Evolutionary conservation across 2,329 filamentous ascomycete species (phyloP), one percentile per base, ranked within the genome.

Genomic region (Akanthomyces muscarius): DNA sequence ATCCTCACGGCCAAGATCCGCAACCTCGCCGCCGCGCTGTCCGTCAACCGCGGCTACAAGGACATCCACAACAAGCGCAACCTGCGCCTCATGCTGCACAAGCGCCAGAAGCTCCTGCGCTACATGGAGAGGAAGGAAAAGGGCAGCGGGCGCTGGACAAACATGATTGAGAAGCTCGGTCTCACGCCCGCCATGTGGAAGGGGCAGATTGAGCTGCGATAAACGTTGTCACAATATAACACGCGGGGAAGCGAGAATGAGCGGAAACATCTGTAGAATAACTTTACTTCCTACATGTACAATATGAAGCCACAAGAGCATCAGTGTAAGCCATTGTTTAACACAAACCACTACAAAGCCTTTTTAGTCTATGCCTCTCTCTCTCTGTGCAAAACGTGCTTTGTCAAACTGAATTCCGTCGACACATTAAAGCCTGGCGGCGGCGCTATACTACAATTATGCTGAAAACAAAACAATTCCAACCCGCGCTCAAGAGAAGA

Each of bases 61-160:
- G 95, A 99, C 74, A 97, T 96, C 81, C 86, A 92, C 74, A 97
- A 97, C 79, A 97, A 96, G 85, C 84, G 93, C 65, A 96, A 96
- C 76, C 73, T 99, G 74, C 83, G 92, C 67, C 71, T 96, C 65
- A 80, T 99, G 71, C 89, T 96, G 60, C 95, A 99, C 76, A 88
- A 87, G 74, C 83, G 95, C 73, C 94, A 98, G 77, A 97, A 91
- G 81, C 78, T 97, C 67, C 77, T 99, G 72, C 85, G 84, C 69
- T 99, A 99, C 76, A 81, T 99, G 81, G 84, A 92, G 77, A 84
- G 82, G 69, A 96, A 93, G 80, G 96, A 99, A 78, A 86, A 92
- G 67, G 95, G 95, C 64, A 93, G 95, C 60, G 89, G 91, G 62
- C 84, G 96, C 74, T 99, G 93, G 91, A 87, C 89, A 75, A 84